Evolutionary conservation across 306 rosid genomes (phyloP).

Genomic region (Morella rubra): DNA sequence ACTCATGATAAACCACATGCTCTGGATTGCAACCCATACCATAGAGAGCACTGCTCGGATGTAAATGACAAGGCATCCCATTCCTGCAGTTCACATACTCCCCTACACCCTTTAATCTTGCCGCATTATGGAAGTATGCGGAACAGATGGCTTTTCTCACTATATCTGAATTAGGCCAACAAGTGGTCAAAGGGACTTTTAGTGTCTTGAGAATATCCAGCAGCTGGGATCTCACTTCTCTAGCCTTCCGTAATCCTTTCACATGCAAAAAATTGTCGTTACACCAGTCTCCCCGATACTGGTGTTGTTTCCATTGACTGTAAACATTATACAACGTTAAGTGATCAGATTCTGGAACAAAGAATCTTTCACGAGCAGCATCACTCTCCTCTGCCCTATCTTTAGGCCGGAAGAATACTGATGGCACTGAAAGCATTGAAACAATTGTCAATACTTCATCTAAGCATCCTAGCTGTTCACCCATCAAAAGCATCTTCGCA

Average conservation of each 20-base stretch:
- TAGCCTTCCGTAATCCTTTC: conserved; percentile 86
- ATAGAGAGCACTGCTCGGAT: conserved; percentile 94
- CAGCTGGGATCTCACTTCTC: conserved; percentile 95
- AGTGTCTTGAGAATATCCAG: conserved; percentile 85
- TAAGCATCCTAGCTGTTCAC: conserved; percentile 69
- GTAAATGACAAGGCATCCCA: conserved; percentile 95
- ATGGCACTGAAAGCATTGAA: conserved; percentile 97
- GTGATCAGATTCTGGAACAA: conserved; percentile 93
- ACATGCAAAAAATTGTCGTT: conserved; percentile 91
- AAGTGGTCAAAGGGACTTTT: conserved; percentile 70
- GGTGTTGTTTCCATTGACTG: conserved; percentile 97
- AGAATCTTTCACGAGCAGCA: conserved; percentile 92
- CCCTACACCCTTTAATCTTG: conserved; percentile 91
- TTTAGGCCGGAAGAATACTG: conserved; percentile 95
- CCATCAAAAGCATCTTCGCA: conserved; percentile 97
- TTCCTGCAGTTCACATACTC: conserved; percentile 85
- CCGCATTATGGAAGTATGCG: conserved; percentile 90
- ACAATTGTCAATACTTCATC: conserved; percentile 93
- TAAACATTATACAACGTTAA: conserved; percentile 86
- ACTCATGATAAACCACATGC: conserved; percentile 83
- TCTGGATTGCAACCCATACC: conserved; percentile 99
- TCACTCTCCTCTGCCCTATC: conserved; percentile 97
- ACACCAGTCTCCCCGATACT: conserved; percentile 97
- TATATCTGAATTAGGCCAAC: conserved; percentile 81
- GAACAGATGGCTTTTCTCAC: conserved; percentile 95